Base-by-base conservation (phyloP, 805 yeast genomes). In the Saturnispora gosingensis region DNA sequence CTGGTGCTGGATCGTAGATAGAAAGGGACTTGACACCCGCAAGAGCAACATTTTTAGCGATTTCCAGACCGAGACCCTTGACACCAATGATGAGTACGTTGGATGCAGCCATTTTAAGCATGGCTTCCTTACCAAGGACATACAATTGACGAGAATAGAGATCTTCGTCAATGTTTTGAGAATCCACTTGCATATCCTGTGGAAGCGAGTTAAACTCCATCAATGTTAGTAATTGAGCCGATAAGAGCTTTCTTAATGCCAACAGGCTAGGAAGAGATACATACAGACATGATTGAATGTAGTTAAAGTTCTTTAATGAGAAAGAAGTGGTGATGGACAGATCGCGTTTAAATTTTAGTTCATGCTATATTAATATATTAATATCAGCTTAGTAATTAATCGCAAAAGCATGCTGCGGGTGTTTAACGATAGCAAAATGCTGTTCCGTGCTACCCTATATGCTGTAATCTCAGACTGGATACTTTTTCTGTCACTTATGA, bases 101-200 rank as follows among this genome's bases (percentile, higher is more conserved):
- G 25, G 98, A 89, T 58, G 80, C 76, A 62, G 90, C 96, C 97
- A 93, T 87, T 68, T 88, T 87, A 61, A 90, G 74, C 99, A 93
- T 93, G 49, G 99, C 99, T 58, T 93, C 99, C 62, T 88, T 89
- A 56, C 99, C 99, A 58, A 93, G 71, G 49, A 93, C 99, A 62
- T 91, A 88, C 68, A 93, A 79, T 72, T 93, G 99, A 68, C 99
- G 88, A 39, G 98, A 90, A 76, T 93, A 93, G 59, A 93, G 77
- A 53, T 95, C 77, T 74, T 93, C 99, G 67, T 93, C 99, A 62
- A 93, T 91, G 54, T 80, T 76, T 43, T 58, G 60, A 7, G 72
- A 60, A 56, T 73, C 77, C 11, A 73, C 59, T 61, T 71, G 74
- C 72, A 73, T 73, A 38, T 67, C 66, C 20, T 67, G 62, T n/a